phyloP scores from a whole-genome alignment of 192 early-diverging fungal genomes.

The Linnemannia elongata region DNA sequence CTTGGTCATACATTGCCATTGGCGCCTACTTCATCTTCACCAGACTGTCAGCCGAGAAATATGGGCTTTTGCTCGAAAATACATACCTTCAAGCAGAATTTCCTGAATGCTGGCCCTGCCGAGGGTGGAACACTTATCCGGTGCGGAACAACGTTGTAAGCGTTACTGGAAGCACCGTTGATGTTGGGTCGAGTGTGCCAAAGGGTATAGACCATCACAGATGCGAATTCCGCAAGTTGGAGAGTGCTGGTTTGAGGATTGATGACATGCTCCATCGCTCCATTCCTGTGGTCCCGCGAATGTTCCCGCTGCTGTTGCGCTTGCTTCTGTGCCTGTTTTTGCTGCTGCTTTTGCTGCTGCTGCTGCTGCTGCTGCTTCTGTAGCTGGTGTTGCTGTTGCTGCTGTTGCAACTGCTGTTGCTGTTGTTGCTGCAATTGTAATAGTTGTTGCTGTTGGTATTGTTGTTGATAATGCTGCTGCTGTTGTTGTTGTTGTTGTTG shows the following conservation, averaged over 20 bases:
- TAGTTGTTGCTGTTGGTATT: conserved; percentile 18
- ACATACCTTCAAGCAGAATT: conserved; percentile 54
- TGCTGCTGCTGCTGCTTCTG: conserved; percentile 30
- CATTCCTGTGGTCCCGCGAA: conserved; percentile 21
- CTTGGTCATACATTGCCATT: background rate
- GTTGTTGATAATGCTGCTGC: background rate
- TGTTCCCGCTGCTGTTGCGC: conserved; percentile 23
- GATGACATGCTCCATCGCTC: conserved; percentile 44
- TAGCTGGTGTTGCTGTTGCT: conserved; percentile 19
- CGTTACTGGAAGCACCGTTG: conserved; percentile 55
- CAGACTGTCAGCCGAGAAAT: background rate
- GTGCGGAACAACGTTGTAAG: conserved; percentile 54
- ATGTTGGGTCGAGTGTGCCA: conserved; percentile 58
- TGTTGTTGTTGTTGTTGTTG: conserved; percentile 14
- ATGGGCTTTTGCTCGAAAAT: background rate
- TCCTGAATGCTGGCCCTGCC: conserved; percentile 51
- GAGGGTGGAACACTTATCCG: conserved; percentile 52
- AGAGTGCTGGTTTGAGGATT: conserved; percentile 48
- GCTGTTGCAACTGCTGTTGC: background rate
- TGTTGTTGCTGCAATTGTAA: conserved; percentile 6
- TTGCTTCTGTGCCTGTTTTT: conserved; percentile 20
- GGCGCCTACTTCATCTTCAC: background rate
- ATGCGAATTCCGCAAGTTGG: conserved; percentile 51
- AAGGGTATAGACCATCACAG: conserved; percentile 58
- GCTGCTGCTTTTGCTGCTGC: conserved; percentile 26